Base-by-base conservation (phyloP, 331 rosid species). In the Malus hybrid region DNA sequence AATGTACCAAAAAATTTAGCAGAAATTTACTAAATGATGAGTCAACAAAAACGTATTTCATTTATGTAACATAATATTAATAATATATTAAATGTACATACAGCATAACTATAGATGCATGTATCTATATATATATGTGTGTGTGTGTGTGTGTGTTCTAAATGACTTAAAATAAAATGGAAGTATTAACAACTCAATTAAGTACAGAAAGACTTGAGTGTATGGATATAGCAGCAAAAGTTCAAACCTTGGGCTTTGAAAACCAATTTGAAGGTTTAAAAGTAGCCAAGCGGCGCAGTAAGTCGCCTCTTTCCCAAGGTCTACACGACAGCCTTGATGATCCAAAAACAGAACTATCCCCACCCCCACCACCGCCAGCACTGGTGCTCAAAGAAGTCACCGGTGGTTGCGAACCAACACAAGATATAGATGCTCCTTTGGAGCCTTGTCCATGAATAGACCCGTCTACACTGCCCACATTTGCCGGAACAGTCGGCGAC, bases 231-330 rank as follows among this genome's bases (percentile, higher is more conserved):
- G 68, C 52, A 78, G 48, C 64, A 34, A 67, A 78, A 80, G 76
- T 78, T 76, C 86, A 85, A 86, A 95, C 99, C 99, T 95, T 89
- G n/a, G 98, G 97, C 80, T 90, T 95, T 46, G 91, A 93, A 75
- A 82, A 79, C 99, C 99, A 95, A 79, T 90, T 89, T 46, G 80
- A 84, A 71, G 97, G 98, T 79, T 81, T 86, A 83, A 89, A 95
- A 6, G 98, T 90, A 73, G 96, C 97, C 88, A 95, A 85, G 63
- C 99, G 98, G 87, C 98, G 91, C 68, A 92, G 79, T 75, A 95
- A 86, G 87, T 95, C 99, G 74, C 97, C 99, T 82, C 99, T 85
- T 83, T 95, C 99, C 98, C 98, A 95, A 52, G 99, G 99, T 73
- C 98, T 88, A 82, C 98, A 95, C 4, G 96, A 91, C 65, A 83